A percentile compares a stretch with the other conserved stretches of the same genome.
phyloP scores from a whole-genome alignment of 495 filamentous ascomycete genomes.

The Aspergillus sparsus region DNA sequence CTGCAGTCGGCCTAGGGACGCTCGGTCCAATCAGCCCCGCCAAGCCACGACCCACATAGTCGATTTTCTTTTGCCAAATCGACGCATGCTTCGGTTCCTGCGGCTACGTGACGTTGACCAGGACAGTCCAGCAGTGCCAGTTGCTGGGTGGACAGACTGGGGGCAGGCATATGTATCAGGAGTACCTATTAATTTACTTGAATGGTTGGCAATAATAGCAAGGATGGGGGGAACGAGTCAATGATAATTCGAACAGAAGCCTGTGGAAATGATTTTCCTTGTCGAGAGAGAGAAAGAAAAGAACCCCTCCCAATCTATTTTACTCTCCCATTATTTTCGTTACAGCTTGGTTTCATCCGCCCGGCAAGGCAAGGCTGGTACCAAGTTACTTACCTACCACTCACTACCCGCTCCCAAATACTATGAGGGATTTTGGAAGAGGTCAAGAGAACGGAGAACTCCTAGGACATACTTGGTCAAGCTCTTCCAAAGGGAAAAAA shows the following conservation, averaged over 20 bases:
- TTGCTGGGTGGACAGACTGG: neutral
- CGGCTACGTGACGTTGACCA: constrained; percentile 28
- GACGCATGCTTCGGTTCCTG: constrained; percentile 31
- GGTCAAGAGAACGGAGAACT: constrained; percentile 7
- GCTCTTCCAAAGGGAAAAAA: neutral
- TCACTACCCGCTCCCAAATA: constrained; percentile 10
- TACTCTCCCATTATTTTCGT: constrained; percentile 11
- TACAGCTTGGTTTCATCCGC: constrained; percentile 21
- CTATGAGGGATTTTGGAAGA: constrained; percentile 28
- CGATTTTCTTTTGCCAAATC: constrained; percentile 25
- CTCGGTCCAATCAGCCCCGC: constrained; percentile 32
- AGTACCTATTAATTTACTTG: too few species aligned
- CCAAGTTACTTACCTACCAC: constrained; percentile 2
- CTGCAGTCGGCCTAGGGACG: constrained; percentile 23
- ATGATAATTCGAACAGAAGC: constrained; percentile 1
- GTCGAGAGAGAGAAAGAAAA: neutral
- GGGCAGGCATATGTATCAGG: neutral
- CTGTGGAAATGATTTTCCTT: neutral
- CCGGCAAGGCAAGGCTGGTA: constrained; percentile 15
- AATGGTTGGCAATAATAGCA: neutral
- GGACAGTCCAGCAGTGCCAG: neutral
- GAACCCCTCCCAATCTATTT: constrained; percentile 3
- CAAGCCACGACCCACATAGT: constrained; percentile 23
- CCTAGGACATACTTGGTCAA: constrained; percentile 7
- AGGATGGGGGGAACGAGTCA: neutral